Evolutionary conservation across 768 basidiomycete species (phyloP), one percentile per base, ranked within the genome.

Genomic region (Inosperma sp.): DNA sequence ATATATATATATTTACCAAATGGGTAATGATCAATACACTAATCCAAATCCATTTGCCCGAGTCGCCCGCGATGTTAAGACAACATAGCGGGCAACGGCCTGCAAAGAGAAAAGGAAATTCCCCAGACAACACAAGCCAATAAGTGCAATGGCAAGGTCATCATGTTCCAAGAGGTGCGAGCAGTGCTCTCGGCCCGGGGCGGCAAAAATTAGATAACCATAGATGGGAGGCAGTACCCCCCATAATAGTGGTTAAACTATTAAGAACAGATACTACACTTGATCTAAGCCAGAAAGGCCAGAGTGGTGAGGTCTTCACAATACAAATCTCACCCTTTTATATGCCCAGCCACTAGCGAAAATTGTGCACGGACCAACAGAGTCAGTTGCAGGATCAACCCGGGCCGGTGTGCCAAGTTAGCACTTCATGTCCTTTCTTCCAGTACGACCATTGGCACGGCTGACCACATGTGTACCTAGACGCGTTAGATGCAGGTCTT

Each of bases 251-350:
- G 75, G 76, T 75, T 75, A 75, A 74, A 75, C 73, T 75, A 75
- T 76, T 76, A 82, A 84, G 82, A 84, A 84, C 83, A 85, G 84
- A 84, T 84, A 84, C 83, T 84, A 84, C 83, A 84, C 83, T 84
- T 84, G 82, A 84, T 84, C 83, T 83, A 83, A 84, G 83, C 83
- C 82, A 84, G n/a, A 81, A 80, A 83, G 82, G 80, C 80, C 81
- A 81, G 80, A 82, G 80, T 81, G 81, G 81, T 81, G 68, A 79
- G 54, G 72, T n/a, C n/a, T n/a, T n/a, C n/a, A n/a, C n/a, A n/a
- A n/a, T n/a, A n/a, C n/a, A n/a, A n/a, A n/a, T n/a, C n/a, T n/a
- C n/a, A n/a, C n/a, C n/a, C n/a, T n/a, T n/a, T n/a, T n/a, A n/a
- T n/a, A n/a, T n/a, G n/a, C n/a, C n/a, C n/a, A n/a, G n/a, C n/a